Evolutionary conservation across 768 basidiomycete species (phyloP).

Genomic region (Kwoniella sp.): DNA sequence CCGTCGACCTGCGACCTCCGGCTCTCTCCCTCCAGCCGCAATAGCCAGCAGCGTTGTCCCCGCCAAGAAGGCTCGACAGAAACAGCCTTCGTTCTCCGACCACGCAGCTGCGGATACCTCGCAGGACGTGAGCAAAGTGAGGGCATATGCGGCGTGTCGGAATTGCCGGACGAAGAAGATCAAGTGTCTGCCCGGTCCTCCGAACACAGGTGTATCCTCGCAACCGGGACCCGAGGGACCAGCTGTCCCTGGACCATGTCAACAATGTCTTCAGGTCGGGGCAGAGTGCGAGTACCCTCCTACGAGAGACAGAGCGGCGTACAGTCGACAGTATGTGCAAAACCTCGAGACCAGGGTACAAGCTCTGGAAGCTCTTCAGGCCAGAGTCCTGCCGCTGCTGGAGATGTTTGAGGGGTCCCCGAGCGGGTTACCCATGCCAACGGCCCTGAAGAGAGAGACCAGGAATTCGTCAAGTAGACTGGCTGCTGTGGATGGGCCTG

Average conservation of each 20-base stretch:
- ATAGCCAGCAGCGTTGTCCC: background rate
- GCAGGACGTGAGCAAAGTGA: constrained; percentile 28
- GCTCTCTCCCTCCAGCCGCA: no score
- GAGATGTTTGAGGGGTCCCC: constrained; percentile 27
- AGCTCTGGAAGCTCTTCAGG: constrained; percentile 33
- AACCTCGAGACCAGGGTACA: constrained; percentile 43
- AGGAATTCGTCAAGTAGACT: background rate
- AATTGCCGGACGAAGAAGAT: constrained; percentile 38
- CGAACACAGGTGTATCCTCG: background rate
- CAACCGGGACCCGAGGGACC: background rate
- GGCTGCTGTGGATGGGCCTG: background rate
- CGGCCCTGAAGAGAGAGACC: background rate
- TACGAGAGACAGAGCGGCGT: constrained; percentile 42
- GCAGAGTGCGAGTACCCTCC: constrained; percentile 40
- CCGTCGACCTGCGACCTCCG: no score
- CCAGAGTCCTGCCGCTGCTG: constrained; percentile 31
- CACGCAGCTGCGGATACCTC: background rate
- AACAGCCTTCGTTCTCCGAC: constrained; percentile 15
- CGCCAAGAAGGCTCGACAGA: constrained; percentile 3
- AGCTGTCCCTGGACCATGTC: constrained; percentile 24
- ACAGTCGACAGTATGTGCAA: constrained; percentile 41
- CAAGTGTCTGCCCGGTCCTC: constrained; percentile 38
- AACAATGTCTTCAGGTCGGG: constrained; percentile 31
- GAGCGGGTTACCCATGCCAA: background rate
- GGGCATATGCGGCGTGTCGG: constrained; percentile 38